phyloP scores from a whole-genome alignment of 257 asterid species.

The Nicotiana benthamiana region DNA sequence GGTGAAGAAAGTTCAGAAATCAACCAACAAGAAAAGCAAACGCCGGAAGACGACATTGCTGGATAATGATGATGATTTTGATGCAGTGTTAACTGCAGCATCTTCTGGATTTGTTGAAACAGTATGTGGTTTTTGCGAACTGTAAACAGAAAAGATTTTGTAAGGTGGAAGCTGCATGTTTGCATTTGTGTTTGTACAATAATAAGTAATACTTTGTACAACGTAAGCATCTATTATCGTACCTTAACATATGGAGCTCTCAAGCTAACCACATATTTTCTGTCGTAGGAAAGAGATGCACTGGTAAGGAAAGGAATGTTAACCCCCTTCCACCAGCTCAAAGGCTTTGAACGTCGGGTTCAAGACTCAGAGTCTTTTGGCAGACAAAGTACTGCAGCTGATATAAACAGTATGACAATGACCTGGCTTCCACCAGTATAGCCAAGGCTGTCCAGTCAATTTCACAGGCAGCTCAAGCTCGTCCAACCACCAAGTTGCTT shows the following conservation, averaged over 20 bases:
- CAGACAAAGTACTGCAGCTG: conserved; percentile 25
- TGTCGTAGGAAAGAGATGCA: conserved; percentile 89
- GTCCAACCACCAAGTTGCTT: conserved; percentile 79
- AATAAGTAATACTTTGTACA: background rate
- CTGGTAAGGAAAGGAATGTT: conserved; percentile 85
- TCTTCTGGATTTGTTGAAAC: conserved; percentile 93
- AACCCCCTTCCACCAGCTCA: conserved; percentile 92
- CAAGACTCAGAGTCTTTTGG: conserved; percentile 60
- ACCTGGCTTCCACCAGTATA: conserved; percentile 62
- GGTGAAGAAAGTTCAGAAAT: conserved; percentile 34
- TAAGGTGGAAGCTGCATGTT: background rate
- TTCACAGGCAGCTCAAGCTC: conserved; percentile 74
- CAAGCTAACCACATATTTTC: conserved; percentile 14
- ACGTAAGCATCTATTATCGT: background rate
- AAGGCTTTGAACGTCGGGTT: conserved; percentile 88
- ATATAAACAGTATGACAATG: conserved; percentile 20
- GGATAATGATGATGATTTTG: conserved; percentile 77
- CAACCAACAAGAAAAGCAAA: conserved; percentile 37
- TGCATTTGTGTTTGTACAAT: background rate
- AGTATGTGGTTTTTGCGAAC: conserved; percentile 40
- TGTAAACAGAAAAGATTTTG: background rate
- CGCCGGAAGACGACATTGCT: conserved; percentile 48
- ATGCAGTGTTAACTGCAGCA: conserved; percentile 76
- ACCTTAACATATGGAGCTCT: background rate
- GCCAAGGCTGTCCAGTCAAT: conserved; percentile 60